Conservation (phyloP, 441 rosid genomes). For the Macaranga tanarius region DNA sequence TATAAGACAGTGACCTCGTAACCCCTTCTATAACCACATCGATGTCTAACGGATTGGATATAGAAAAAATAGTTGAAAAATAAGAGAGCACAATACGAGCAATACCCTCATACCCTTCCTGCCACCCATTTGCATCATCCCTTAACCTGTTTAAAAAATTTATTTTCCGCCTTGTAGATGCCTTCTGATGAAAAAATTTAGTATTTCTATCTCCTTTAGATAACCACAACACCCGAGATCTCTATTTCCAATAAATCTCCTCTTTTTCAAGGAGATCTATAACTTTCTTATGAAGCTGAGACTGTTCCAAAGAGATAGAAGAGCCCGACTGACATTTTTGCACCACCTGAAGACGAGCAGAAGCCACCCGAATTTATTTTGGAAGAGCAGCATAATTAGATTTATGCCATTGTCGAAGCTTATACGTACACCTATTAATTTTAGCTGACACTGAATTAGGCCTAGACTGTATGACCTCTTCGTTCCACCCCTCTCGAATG, state of each 20-base stretch:
- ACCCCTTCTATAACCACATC: not conserved
- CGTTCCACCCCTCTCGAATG: too few species aligned
- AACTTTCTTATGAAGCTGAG: not conserved
- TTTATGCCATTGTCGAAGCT: too few species aligned
- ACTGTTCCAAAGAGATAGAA: too few species aligned
- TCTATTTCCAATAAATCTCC: not conserved
- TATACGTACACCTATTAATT: too few species aligned
- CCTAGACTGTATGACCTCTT: too few species aligned
- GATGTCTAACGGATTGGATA: too few species aligned
- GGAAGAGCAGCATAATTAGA: too few species aligned
- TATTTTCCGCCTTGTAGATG: not conserved
- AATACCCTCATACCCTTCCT: not conserved
- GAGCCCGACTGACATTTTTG: not conserved
- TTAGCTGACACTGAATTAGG: too few species aligned
- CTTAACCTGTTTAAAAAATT: not conserved
- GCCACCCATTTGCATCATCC: not conserved
- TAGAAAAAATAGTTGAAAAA: too few species aligned
- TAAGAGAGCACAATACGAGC: too few species aligned
- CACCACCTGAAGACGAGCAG: not conserved
- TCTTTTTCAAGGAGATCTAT: not conserved
- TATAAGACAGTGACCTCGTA: not conserved
- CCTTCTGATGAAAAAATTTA: too few species aligned
- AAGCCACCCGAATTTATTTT: too few species aligned
- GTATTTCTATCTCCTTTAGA: not conserved
- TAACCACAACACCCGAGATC: not conserved